Evolutionary conservation across 208 protist genomes (phyloP).

Genomic region (Blechomonas ayalai): DNA sequence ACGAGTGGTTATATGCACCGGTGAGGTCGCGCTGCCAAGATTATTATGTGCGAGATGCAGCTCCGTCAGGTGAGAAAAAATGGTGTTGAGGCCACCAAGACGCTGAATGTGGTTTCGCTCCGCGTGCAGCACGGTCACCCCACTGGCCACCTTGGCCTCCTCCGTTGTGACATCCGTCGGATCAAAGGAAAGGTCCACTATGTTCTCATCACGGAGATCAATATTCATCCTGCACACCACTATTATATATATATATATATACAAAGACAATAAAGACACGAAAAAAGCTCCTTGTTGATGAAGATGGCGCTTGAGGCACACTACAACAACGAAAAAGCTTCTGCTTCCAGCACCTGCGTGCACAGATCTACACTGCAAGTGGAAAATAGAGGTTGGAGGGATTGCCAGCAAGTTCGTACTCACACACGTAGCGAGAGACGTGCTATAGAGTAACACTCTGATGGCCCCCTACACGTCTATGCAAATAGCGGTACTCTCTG

Average conservation of each 20-base stretch:
- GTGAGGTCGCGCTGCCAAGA: slow-evolving; percentile 29
- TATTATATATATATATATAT: slow-evolving; percentile 1
- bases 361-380: neutral
- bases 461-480: no score
- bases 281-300: neutral
- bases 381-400: neutral
- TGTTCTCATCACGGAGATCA: slow-evolving; percentile 50
- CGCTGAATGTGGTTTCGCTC: slow-evolving; percentile 46
- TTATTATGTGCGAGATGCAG: slow-evolving; percentile 65
- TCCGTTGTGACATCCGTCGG: slow-evolving; percentile 18
- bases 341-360: neutral
- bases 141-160: slow-evolving; percentile 39
- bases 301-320: slow-evolving; percentile 1
- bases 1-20: slow-evolving; percentile 7
- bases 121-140: slow-evolving; percentile 27
- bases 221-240: slow-evolving; percentile 47
- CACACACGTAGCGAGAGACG: neutral
- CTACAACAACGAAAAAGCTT: slow-evolving; percentile 3
- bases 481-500: no score
- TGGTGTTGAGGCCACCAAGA: slow-evolving; percentile 35
- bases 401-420: slow-evolving; percentile 4
- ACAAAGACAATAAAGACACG: slow-evolving; percentile 10
- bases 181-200: slow-evolving; percentile 67
- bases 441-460: neutral
- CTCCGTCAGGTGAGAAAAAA: slow-evolving; percentile 49